Percentiles rank a stretch among this genome's conserved stretches.
Conservation (phyloP, 2,329 filamentous ascomycete genomes). For the Calycina herbarum region DNA sequence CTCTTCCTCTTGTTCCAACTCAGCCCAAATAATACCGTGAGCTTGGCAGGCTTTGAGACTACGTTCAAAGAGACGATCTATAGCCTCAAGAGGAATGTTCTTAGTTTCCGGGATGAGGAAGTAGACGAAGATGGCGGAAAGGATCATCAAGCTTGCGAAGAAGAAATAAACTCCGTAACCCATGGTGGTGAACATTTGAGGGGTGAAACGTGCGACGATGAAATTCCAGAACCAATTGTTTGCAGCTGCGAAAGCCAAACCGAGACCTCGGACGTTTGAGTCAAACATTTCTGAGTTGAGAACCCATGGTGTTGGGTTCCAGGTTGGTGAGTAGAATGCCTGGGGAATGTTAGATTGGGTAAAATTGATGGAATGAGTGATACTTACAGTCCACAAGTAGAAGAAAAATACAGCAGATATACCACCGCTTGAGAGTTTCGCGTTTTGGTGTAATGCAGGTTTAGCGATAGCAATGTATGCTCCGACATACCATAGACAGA, state of each 20-base stretch:
- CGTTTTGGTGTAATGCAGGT: constrained; percentile 38
- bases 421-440: constrained; percentile 39
- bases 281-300: constrained; percentile 76
- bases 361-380: background rate
- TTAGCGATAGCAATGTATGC: constrained; percentile 56
- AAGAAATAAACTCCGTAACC: constrained; percentile 69
- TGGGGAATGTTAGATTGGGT: background rate
- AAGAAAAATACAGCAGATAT: constrained; percentile 69
- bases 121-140: constrained; percentile 58
- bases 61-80: constrained; percentile 60
- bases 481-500: constrained; percentile 66
- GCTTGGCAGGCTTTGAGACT: constrained; percentile 27
- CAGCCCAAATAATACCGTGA: constrained; percentile 30
- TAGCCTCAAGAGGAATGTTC: constrained; percentile 62
- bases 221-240: constrained; percentile 72
- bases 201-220: constrained; percentile 66
- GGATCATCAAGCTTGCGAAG: constrained; percentile 63
- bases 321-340: constrained; percentile 68
- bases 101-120: constrained; percentile 68
- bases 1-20: constrained; percentile 32
- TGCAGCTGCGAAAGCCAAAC: constrained; percentile 69
- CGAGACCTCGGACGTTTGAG: constrained; percentile 66
- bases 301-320: constrained; percentile 77
- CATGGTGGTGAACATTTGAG: constrained; percentile 61
- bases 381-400: constrained; percentile 62